Percentiles rank a stretch among this genome's conserved stretches.
phyloP scores from a whole-genome alignment of 192 early-diverging fungal genomes.

The Gaertneriomyces sp. region DNA sequence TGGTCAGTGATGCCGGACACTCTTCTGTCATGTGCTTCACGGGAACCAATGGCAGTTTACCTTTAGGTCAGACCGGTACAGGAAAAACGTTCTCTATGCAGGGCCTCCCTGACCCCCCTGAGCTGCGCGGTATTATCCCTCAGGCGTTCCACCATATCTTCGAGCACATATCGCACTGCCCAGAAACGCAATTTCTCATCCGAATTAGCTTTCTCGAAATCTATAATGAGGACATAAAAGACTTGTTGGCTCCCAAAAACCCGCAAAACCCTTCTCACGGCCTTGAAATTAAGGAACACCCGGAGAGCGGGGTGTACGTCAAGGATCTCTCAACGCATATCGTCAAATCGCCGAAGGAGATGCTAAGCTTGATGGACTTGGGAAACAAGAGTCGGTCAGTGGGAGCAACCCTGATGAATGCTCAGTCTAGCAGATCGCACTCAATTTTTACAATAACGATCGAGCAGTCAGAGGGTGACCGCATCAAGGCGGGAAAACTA shows the following conservation, averaged over 20 bases:
- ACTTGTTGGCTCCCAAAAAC: slow-evolving; percentile 67
- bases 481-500: slow-evolving; percentile 57
- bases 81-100: slow-evolving; percentile 66
- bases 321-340: slow-evolving; percentile 53
- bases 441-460: slow-evolving; percentile 66
- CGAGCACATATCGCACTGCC: slow-evolving; percentile 51
- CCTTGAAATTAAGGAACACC: slow-evolving; percentile 60
- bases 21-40: neutral
- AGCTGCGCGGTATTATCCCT: slow-evolving; percentile 59
- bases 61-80: slow-evolving; percentile 50
- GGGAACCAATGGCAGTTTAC: slow-evolving; percentile 3
- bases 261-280: slow-evolving; percentile 26
- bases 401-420: slow-evolving; percentile 66
- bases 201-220: slow-evolving; percentile 80
- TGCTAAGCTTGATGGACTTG: slow-evolving; percentile 51
- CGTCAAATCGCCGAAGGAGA: slow-evolving; percentile 57
- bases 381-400: slow-evolving; percentile 59
- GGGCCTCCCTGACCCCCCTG: slow-evolving; percentile 48
- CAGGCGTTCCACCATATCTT: slow-evolving; percentile 63
- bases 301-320: slow-evolving; percentile 66
- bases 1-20: slow-evolving; percentile 29
- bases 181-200: slow-evolving; percentile 58
- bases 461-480: slow-evolving; percentile 52
- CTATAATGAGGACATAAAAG: slow-evolving; percentile 90
- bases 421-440: slow-evolving; percentile 54